Evolutionary conservation across 2,329 filamentous ascomycete genomes (phyloP).

Genomic region (Aspergillus cejpii): DNA sequence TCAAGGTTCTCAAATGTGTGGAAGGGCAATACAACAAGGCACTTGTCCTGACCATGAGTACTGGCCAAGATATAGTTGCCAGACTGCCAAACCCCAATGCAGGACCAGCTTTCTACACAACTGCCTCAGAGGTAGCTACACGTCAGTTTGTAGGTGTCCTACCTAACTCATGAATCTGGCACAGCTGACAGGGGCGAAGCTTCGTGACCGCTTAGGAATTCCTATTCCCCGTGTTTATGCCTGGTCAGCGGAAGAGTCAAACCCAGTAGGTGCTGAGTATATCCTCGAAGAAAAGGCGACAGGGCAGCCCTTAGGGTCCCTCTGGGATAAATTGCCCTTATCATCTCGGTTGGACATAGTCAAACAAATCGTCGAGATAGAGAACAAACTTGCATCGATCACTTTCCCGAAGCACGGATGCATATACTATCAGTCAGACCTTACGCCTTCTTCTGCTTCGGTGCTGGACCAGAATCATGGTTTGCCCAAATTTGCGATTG

Average conservation of each 20-base stretch:
- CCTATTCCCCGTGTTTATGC: conserved; percentile 33
- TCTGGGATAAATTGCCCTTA: conserved; percentile 23
- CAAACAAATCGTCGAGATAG: conserved; percentile 18
- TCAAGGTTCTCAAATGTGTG: conserved; percentile 19
- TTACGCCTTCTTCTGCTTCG: neutral
- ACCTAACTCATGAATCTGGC: neutral
- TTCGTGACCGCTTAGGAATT: conserved; percentile 18
- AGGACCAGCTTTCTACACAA: conserved; percentile 15
- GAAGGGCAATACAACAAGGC: conserved; percentile 25
- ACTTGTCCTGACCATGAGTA: conserved; percentile 19
- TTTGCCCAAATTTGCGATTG: conserved; percentile 7
- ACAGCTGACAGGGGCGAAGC: conserved; percentile 2
- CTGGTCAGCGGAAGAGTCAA: conserved; percentile 30
- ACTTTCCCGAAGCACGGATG: conserved; percentile 19
- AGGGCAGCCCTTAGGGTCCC: conserved; percentile 26
- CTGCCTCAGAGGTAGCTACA: conserved; percentile 23
- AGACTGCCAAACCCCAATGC: conserved; percentile 10
- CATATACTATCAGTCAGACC: conserved; percentile 17
- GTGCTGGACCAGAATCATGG: neutral
- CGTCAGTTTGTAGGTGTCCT: conserved; percentile 16
- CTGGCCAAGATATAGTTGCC: conserved; percentile 5
- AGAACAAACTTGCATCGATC: conserved; percentile 16
- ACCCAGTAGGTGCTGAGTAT: conserved; percentile 37
- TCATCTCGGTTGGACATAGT: conserved; percentile 10
- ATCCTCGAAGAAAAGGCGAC: conserved; percentile 35